Evolutionary conservation across 1,139 yeast species (phyloP).

Genomic region (Hyphopichia buzzinii): DNA sequence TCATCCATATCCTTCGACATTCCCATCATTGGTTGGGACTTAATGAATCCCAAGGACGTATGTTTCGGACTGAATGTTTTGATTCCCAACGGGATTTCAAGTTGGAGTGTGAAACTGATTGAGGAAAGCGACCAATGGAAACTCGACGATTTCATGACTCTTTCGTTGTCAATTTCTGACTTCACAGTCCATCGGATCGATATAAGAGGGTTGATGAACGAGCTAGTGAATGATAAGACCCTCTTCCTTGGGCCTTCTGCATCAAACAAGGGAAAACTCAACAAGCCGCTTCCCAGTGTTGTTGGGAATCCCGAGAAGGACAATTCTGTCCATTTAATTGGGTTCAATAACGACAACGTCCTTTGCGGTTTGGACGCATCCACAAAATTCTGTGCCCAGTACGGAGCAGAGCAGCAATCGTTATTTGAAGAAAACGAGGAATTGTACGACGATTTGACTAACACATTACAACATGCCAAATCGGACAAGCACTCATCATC

Average conservation of each 20-base stretch:
- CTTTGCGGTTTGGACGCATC: slow-evolving; percentile 30
- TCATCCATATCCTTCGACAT: slow-evolving; percentile 36
- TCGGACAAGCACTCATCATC: slow-evolving; percentile 2
- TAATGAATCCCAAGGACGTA: slow-evolving; percentile 19
- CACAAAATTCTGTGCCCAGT: slow-evolving; percentile 21
- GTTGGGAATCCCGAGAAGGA: slow-evolving; percentile 5
- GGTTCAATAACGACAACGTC: slow-evolving; percentile 30
- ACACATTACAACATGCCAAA: slow-evolving; percentile 2
- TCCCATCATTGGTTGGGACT: slow-evolving; percentile 31
- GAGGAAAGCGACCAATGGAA: slow-evolving; percentile 11
- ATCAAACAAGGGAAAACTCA: slow-evolving; percentile 5
- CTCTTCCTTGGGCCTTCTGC: slow-evolving; percentile 8
- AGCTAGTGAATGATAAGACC: slow-evolving; percentile 15
- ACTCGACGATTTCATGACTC: slow-evolving; percentile 27
- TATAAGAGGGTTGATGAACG: slow-evolving; percentile 28
- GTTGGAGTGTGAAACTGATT: slow-evolving; percentile 22
- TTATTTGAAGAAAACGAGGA: slow-evolving; percentile 1
- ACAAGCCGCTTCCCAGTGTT: slow-evolving; percentile 7
- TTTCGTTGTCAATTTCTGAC: slow-evolving; percentile 36
- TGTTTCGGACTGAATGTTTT: slow-evolving; percentile 31
- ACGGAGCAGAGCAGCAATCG: slow-evolving; percentile 14
- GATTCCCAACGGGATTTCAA: slow-evolving; percentile 39
- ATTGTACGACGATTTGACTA: slow-evolving; percentile 4
- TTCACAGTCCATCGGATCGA: slow-evolving; percentile 32
- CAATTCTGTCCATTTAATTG: slow-evolving; percentile 9